These are phyloP conservation scores for Polygonum maritimum DNA, from an alignment of 148 eudicot genomes.

Conservation along the genomic window DNA sequence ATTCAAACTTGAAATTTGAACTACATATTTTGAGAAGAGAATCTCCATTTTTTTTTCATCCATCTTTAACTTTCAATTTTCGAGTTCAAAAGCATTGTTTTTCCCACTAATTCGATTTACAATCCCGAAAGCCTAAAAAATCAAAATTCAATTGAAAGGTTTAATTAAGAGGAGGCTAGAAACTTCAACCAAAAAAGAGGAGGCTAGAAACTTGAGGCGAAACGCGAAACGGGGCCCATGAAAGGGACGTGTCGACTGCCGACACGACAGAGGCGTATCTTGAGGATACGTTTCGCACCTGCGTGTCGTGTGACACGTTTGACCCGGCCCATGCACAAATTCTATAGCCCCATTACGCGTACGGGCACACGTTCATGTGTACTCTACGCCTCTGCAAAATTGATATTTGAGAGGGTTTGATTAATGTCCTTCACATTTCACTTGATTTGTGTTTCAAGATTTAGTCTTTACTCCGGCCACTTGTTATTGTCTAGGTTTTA, in stretches of 20 bases:
- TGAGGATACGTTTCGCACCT: neutral
- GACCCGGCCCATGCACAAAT: neutral
- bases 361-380: neutral
- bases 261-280: neutral
- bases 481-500: no score
- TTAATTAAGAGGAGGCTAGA: neutral
- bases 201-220: neutral
- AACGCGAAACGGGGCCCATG: neutral
- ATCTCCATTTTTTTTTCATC: neutral
- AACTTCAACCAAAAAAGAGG: neutral
- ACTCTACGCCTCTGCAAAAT: no score
- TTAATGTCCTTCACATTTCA: no score
- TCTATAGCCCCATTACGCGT: neutral
- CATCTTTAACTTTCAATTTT: neutral
- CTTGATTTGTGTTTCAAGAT: no score
- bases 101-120: neutral
- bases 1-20: slow-evolving; percentile 3
- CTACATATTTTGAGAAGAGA: neutral
- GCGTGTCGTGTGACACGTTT: neutral
- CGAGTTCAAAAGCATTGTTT: neutral
- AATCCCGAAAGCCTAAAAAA: neutral
- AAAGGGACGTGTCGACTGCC: neutral
- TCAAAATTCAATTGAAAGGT: neutral
- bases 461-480: no score
- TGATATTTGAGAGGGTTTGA: no score